Evolutionary conservation across 2,329 filamentous ascomycete species (phyloP).

Genomic region (Penicillium aurantiogriseum): DNA sequence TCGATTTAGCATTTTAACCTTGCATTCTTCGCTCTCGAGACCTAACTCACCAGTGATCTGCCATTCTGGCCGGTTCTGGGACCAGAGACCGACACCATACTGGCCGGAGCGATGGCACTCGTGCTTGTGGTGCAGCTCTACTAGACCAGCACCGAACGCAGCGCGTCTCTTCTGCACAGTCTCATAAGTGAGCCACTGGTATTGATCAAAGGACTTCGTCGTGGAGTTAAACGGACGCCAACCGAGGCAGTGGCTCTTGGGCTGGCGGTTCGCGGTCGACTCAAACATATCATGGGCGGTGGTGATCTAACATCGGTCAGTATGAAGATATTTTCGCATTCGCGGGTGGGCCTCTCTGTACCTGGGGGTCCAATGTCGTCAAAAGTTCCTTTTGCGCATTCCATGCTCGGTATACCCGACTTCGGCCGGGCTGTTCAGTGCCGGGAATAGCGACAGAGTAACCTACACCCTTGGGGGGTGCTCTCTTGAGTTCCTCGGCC

Average conservation of each 20-base stretch:
- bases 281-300: conserved; percentile 84
- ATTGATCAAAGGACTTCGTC: conserved; percentile 73
- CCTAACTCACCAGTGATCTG: conserved; percentile 66
- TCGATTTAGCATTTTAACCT: neutral
- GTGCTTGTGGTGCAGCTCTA: conserved; percentile 73
- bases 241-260: conserved; percentile 73
- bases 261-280: conserved; percentile 58
- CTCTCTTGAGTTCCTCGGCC: conserved; percentile 54
- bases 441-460: conserved; percentile 77
- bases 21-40: neutral
- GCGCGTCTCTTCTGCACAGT: conserved; percentile 76
- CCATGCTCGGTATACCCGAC: conserved; percentile 79
- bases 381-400: conserved; percentile 70
- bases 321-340: neutral
- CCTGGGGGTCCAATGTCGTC: conserved; percentile 67
- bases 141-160: conserved; percentile 80
- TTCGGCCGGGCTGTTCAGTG: conserved; percentile 69
- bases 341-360: conserved; percentile 31
- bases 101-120: conserved; percentile 63
- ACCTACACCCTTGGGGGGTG: conserved; percentile 71
- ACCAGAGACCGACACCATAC: conserved; percentile 79
- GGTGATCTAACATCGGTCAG: conserved; percentile 41
- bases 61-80: conserved; percentile 85
- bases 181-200: conserved; percentile 78
- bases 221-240: conserved; percentile 73